Base-by-base conservation (phyloP, 495 filamentous ascomycete genomes). In the Hypomontagnella submonticulosa region DNA sequence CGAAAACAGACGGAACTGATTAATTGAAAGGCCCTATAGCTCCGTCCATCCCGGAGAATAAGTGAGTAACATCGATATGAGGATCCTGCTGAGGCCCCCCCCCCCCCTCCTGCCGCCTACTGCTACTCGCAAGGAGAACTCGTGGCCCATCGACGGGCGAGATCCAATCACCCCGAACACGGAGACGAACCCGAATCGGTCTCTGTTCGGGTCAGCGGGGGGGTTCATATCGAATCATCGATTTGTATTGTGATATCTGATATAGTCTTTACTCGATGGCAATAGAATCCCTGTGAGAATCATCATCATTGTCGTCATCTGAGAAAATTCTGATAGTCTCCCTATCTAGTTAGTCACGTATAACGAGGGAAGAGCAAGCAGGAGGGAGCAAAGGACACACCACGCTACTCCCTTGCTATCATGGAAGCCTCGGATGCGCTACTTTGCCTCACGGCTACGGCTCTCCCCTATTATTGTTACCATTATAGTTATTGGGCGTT, bases 161-260 rank as follows among this genome's bases (percentile, higher is more conserved):
- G 49, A 63, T 56, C 66, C 66, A 69, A 69, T 69, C 48, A 60
- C 4, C 66, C 59, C 43, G 54, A 56, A 37, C 43, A 37, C 55
- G 55, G 66, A 63, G 55, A 19, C 19, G 16, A 63, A 55, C 30
- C 66, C 54, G 55, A 63, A 15, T 57, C 40, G 50, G 56, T 51
- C 37, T 43, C 19, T 42, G 15, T 63, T 32, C 46, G 32, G 57
- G 19, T 62, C 43, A 19, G 52, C 42, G 57, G 64, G 52, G 36
- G 38, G 57, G 9, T 19, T n/a, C 4, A 61, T 53, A 38, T 67
- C 57, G 52, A 61, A 67, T 67, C 56, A 67, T 57, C 57, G 52
- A 67, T 67, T 47, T 57, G 53, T 51, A 57, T 67, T 67, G 33
- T 67, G 57, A 61, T 67, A 67, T 61, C 51, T 67, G 64, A 67